Conservation (phyloP, 441 rosid species). For the Pelargonium australe region DNA sequence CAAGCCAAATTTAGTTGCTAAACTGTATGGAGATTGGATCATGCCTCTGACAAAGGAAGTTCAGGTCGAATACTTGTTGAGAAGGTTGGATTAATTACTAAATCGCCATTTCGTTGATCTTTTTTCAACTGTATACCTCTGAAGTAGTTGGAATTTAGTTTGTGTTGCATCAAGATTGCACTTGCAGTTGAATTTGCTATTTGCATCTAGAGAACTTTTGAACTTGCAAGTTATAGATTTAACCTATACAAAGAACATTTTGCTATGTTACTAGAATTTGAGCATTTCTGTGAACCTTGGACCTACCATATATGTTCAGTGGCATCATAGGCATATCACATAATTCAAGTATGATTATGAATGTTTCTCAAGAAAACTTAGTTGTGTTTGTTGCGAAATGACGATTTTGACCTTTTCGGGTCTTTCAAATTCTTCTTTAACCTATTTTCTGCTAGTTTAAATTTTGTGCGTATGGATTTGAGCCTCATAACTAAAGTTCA, state of each 20-base stretch:
- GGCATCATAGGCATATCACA: neutral
- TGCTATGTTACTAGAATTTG: neutral
- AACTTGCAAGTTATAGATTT: neutral
- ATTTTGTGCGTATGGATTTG: too few species aligned
- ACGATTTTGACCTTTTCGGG: neutral
- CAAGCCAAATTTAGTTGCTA: conserved; percentile 15
- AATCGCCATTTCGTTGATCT: neutral
- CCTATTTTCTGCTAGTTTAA: too few species aligned
- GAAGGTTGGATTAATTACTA: conserved; percentile 6
- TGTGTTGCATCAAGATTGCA: neutral
- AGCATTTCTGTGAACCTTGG: too few species aligned
- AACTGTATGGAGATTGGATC: conserved; percentile 14
- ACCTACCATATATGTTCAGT: too few species aligned
- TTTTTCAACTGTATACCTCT: neutral
- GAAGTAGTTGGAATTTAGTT: neutral
- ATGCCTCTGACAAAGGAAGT: conserved; percentile 20
- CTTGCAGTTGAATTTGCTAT: too few species aligned
- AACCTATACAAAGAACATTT: too few species aligned
- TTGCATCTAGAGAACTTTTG: too few species aligned
- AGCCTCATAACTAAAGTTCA: too few species aligned
- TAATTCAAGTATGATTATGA: neutral
- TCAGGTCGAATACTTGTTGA: conserved; percentile 16
- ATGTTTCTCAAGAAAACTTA: neutral
- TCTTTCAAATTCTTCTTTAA: too few species aligned
- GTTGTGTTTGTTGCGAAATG: neutral